phyloP scores from a whole-genome alignment of 306 rosid species.

The Urtica urens region DNA sequence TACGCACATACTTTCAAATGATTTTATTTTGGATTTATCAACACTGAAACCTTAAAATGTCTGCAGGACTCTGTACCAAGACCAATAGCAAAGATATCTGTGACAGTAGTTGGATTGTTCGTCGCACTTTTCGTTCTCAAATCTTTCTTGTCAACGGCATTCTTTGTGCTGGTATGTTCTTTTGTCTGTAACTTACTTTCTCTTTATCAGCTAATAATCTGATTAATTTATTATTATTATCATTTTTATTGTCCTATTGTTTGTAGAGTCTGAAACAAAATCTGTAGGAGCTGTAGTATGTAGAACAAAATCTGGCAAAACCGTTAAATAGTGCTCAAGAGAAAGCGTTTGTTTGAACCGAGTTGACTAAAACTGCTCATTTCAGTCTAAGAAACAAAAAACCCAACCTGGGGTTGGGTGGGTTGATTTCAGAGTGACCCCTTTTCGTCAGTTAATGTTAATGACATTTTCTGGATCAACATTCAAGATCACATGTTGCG shows the following conservation, averaged over 20 bases:
- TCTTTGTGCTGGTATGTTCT: constrained; percentile 46
- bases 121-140: constrained; percentile 50
- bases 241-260: neutral
- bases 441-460: too few relatives aligned
- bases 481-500: too few relatives aligned
- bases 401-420: too few relatives aligned
- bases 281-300: too few relatives aligned
- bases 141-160: constrained; percentile 42
- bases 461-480: too few relatives aligned
- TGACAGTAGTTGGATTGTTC: constrained; percentile 43
- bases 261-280: too few relatives aligned
- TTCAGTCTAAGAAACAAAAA: too few relatives aligned
- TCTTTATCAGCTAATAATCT: neutral
- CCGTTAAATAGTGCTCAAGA: too few relatives aligned
- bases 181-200: neutral
- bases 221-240: neutral
- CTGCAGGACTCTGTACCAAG: constrained; percentile 37
- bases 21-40: neutral
- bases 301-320: too few relatives aligned
- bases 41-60: constrained; percentile 3
- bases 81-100: constrained; percentile 45
- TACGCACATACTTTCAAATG: neutral
- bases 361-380: too few relatives aligned
- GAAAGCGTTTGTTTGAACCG: too few relatives aligned
- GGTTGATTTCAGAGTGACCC: too few relatives aligned